A percentile compares a stretch with the other conserved stretches of the same genome.
Evolutionary conservation across 148 eudicot species (phyloP).

Genomic region (Diospyros lotus): DNA sequence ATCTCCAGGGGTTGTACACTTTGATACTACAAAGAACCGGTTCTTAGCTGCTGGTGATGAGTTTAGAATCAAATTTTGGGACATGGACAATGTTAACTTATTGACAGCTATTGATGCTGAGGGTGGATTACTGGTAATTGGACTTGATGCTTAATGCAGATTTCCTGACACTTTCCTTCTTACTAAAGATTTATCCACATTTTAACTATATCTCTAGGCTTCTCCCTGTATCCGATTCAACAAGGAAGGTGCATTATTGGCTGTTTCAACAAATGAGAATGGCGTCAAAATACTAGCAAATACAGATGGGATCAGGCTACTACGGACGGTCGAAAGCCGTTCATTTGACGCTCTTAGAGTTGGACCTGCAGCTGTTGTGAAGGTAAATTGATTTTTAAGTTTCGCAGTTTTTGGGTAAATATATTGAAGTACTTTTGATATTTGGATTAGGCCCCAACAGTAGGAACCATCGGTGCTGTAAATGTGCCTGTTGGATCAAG

Average conservation of each 20-base stretch:
- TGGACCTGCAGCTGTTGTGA: slow-evolving; percentile 47
- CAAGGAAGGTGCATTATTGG: slow-evolving; percentile 83
- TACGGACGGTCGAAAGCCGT: slow-evolving; percentile 53
- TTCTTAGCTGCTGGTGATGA: slow-evolving; percentile 93
- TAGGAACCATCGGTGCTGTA: slow-evolving; percentile 48
- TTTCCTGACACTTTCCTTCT: not conserved
- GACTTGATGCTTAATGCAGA: slow-evolving; percentile 1
- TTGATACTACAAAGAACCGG: slow-evolving; percentile 81
- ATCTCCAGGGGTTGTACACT: slow-evolving; percentile 72
- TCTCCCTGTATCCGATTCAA: slow-evolving; percentile 87
- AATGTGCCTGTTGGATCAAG: slow-evolving; percentile 46
- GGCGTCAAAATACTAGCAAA: slow-evolving; percentile 84
- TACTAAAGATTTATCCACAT: slow-evolving; percentile 13
- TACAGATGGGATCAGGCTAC: slow-evolving; percentile 57
- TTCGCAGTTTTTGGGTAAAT: slow-evolving; percentile 6
- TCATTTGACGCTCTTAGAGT: slow-evolving; percentile 66
- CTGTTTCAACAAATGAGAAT: slow-evolving; percentile 83
- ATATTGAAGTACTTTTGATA: not conserved
- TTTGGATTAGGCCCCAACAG: slow-evolving; percentile 46
- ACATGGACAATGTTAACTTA: slow-evolving; percentile 71
- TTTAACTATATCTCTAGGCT: slow-evolving; percentile 39
- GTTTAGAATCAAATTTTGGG: slow-evolving; percentile 74
- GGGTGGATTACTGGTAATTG: slow-evolving; percentile 80
- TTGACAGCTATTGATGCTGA: slow-evolving; percentile 71
- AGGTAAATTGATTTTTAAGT: slow-evolving; percentile 38